These are phyloP conservation scores for Schrenkiella parvula DNA, from an alignment of 345 rosid genomes.

Conservation along the genomic window DNA sequence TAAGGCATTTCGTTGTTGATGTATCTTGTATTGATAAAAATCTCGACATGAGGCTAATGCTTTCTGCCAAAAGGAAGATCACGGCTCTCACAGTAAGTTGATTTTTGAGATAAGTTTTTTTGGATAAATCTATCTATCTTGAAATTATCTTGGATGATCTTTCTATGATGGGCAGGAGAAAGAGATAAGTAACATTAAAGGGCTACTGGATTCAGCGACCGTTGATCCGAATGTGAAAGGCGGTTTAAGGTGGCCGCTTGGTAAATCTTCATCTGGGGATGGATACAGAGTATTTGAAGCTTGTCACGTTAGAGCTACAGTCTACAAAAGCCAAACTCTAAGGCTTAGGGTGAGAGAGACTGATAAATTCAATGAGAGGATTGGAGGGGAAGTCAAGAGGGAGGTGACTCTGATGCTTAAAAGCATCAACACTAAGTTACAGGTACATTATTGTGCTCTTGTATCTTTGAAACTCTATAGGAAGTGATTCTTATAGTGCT, in stretches of 20 bases:
- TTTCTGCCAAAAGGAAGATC: slow-evolving; percentile 42
- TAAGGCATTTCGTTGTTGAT: slow-evolving; percentile 54
- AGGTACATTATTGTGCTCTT: slow-evolving; percentile 5
- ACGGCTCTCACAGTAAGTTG: slow-evolving; percentile 41
- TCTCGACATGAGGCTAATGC: slow-evolving; percentile 66
- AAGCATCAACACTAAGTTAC: slow-evolving; percentile 40
- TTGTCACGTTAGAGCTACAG: slow-evolving; percentile 42
- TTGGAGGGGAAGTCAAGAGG: slow-evolving; percentile 37
- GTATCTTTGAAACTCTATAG: neutral
- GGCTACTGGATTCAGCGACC: slow-evolving; percentile 45
- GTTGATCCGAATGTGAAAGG: slow-evolving; percentile 61
- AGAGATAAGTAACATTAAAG: slow-evolving; percentile 43
- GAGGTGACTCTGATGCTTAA: slow-evolving; percentile 48
- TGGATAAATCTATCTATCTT: neutral
- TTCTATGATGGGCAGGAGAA: slow-evolving; percentile 45
- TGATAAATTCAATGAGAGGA: slow-evolving; percentile 48
- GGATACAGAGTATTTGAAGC: slow-evolving; percentile 43
- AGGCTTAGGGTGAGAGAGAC: slow-evolving; percentile 56
- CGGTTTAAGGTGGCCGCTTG: slow-evolving; percentile 66
- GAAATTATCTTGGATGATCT: neutral
- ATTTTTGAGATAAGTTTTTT: neutral
- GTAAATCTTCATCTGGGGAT: slow-evolving; percentile 39
- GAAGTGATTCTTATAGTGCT: neutral
- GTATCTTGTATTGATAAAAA: slow-evolving; percentile 55
- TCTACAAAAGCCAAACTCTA: slow-evolving; percentile 38